Percentiles rank a stretch among this genome's conserved stretches.
phyloP scores from a whole-genome alignment of 805 yeast species.

The Kazachstania bromeliacearum region DNA sequence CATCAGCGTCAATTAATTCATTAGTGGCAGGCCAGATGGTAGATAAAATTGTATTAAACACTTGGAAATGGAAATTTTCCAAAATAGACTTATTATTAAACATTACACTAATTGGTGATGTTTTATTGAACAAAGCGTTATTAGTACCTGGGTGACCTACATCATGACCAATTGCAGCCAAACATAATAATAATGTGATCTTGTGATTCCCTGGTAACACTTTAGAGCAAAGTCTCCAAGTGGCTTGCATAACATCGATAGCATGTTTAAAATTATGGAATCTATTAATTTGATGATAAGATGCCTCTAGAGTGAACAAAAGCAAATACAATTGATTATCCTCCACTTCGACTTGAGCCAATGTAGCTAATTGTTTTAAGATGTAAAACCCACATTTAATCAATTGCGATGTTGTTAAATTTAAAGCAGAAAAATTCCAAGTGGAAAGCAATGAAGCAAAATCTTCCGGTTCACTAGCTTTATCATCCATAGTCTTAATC shows the following conservation, averaged over 20 bases:
- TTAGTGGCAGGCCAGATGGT: constrained; percentile 43
- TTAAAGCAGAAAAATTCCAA: constrained; percentile 27
- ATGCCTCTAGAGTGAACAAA: constrained; percentile 59
- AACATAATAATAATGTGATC: constrained; percentile 51
- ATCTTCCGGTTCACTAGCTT: background rate
- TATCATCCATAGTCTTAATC: constrained; percentile 1
- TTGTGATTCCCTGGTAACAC: constrained; percentile 21
- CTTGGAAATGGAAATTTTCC: constrained; percentile 71
- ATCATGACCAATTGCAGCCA: constrained; percentile 91
- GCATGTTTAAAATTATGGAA: constrained; percentile 96
- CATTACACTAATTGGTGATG: constrained; percentile 53
- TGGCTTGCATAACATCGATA: constrained; percentile 88
- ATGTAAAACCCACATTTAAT: constrained; percentile 22
- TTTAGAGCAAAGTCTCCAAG: constrained; percentile 45
- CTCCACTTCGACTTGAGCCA: constrained; percentile 11
- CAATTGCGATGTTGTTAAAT: constrained; percentile 19
- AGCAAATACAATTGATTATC: constrained; percentile 48
- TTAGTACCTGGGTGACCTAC: constrained; percentile 97
- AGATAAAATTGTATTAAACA: constrained; percentile 43
- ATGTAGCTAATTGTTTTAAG: constrained; percentile 13
- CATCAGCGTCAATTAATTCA: constrained; percentile 5
- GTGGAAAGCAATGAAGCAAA: constrained; percentile 7
- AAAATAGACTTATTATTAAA: constrained; percentile 62
- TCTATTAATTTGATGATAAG: constrained; percentile 76
- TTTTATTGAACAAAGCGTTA: constrained; percentile 53